Conservation (phyloP, 2,329 filamentous ascomycete species). For the Aspergillus sp. region DNA sequence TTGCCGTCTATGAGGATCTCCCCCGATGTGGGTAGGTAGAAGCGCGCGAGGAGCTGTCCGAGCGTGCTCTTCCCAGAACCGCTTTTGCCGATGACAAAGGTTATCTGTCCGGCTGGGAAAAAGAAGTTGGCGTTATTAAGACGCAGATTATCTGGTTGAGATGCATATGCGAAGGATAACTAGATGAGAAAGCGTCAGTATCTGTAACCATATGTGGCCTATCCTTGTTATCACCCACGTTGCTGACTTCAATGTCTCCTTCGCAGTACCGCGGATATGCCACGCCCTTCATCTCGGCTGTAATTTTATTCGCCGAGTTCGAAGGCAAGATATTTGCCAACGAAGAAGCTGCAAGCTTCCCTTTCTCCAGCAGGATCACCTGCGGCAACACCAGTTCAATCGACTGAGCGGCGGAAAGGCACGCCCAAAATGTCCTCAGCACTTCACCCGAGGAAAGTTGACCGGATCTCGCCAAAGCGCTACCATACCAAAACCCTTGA, state of each 20-base stretch:
- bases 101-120: slow-evolving; percentile 70
- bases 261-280: slow-evolving; percentile 46
- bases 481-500: slow-evolving; percentile 86
- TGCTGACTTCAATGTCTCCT: slow-evolving; percentile 67
- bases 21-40: slow-evolving; percentile 69
- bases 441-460: slow-evolving; percentile 63
- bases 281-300: slow-evolving; percentile 29
- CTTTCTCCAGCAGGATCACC: slow-evolving; percentile 74
- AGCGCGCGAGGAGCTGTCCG: slow-evolving; percentile 72
- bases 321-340: slow-evolving; percentile 52
- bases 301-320: slow-evolving; percentile 13
- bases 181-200: slow-evolving; percentile 33
- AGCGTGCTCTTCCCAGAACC: slow-evolving; percentile 93
- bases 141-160: slow-evolving; percentile 59
- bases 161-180: slow-evolving; percentile 82
- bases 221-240: slow-evolving; percentile 48
- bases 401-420: slow-evolving; percentile 72
- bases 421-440: slow-evolving; percentile 82
- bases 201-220: background rate
- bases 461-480: slow-evolving; percentile 63
- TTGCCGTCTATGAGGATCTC: slow-evolving; percentile 67
- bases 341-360: slow-evolving; percentile 68
- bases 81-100: slow-evolving; percentile 80
- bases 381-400: slow-evolving; percentile 74
- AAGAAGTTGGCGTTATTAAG: slow-evolving; percentile 64